Conservation (phyloP, 768 basidiomycete genomes). For the Collybia sordida region DNA sequence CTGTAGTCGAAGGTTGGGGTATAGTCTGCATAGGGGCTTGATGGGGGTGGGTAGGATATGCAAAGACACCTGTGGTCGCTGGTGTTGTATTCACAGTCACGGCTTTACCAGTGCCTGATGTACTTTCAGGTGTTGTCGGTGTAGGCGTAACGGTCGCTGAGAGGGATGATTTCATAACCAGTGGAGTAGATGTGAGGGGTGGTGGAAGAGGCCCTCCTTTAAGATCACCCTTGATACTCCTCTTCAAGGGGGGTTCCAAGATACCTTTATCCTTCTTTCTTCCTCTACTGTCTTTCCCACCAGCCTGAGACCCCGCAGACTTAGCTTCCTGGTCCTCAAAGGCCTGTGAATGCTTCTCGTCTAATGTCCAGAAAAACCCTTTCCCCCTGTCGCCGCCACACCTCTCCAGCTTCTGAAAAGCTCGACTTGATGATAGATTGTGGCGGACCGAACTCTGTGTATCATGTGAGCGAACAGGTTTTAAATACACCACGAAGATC, state of each 20-base stretch:
- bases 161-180: slow-evolving; percentile 43
- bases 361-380: slow-evolving; percentile 92
- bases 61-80: slow-evolving; percentile 40
- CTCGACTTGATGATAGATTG: slow-evolving; percentile 89
- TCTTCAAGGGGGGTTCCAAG: slow-evolving; percentile 65
- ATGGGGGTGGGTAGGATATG: slow-evolving; percentile 37
- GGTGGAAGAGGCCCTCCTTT: slow-evolving; percentile 64
- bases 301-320: slow-evolving; percentile 24
- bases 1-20: slow-evolving; percentile 21
- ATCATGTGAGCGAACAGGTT: slow-evolving; percentile 9
- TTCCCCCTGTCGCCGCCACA: slow-evolving; percentile 85
- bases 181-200: slow-evolving; percentile 65
- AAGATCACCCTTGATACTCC: slow-evolving; percentile 64
- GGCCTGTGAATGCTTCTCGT: slow-evolving; percentile 65
- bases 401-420: slow-evolving; percentile 89
- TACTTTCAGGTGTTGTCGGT: slow-evolving; percentile 15
- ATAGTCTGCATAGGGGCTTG: slow-evolving; percentile 18
- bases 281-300: slow-evolving; percentile 31
- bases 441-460: slow-evolving; percentile 90
- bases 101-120: slow-evolving; percentile 18
- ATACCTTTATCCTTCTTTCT: slow-evolving; percentile 63
- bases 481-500: slow-evolving; percentile 6
- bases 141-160: slow-evolving; percentile 21
- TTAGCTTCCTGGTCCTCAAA: slow-evolving; percentile 73
- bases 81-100: slow-evolving; percentile 17